Evolutionary conservation across 2,329 filamentous ascomycete species (phyloP).

Genomic region (Talaromyces sp.): DNA sequence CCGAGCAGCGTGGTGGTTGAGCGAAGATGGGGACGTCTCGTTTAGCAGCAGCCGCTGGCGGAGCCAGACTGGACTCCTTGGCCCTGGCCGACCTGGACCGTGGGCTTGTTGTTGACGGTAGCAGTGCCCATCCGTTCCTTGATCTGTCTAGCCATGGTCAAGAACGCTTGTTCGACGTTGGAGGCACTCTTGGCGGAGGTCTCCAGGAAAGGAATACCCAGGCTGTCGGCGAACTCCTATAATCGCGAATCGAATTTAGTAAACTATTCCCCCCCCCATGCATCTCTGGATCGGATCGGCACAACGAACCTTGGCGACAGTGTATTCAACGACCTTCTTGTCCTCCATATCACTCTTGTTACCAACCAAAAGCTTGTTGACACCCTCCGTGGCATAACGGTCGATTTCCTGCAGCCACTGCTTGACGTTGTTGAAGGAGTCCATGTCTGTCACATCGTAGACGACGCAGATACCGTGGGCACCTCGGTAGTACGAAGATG

Average conservation of each 20-base stretch:
- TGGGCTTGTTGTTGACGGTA: slow-evolving; percentile 96
- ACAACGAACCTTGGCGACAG: slow-evolving; percentile 83
- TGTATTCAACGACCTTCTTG: slow-evolving; percentile 99
- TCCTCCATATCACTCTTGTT: slow-evolving; percentile 99
- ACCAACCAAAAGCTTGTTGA: slow-evolving; percentile 98
- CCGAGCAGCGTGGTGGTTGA: neutral
- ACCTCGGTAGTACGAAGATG: slow-evolving; percentile 98
- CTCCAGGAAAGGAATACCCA: slow-evolving; percentile 98
- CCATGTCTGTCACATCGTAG: slow-evolving; percentile 99
- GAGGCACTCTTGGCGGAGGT: slow-evolving; percentile 99
- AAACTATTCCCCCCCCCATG: neutral
- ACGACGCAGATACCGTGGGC: slow-evolving; percentile 99
- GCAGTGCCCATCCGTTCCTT: slow-evolving; percentile 99
- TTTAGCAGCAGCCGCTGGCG: slow-evolving; percentile 86
- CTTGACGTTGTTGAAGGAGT: slow-evolving; percentile 99
- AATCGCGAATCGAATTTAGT: slow-evolving; percentile 9
- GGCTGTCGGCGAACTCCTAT: slow-evolving; percentile 96
- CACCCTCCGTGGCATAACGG: slow-evolving; percentile 96
- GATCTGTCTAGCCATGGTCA: slow-evolving; percentile 99
- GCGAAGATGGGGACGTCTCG: slow-evolving; percentile 12
- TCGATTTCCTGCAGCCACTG: slow-evolving; percentile 99
- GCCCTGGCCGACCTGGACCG: slow-evolving; percentile 90
- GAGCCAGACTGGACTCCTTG: slow-evolving; percentile 87
- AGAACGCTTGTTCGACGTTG: slow-evolving; percentile 99
- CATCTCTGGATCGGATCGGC: neutral